A percentile compares a stretch with the other conserved stretches of the same genome.
Conservation (phyloP, 2,329 filamentous ascomycete genomes). For the Daldinia sp. region DNA sequence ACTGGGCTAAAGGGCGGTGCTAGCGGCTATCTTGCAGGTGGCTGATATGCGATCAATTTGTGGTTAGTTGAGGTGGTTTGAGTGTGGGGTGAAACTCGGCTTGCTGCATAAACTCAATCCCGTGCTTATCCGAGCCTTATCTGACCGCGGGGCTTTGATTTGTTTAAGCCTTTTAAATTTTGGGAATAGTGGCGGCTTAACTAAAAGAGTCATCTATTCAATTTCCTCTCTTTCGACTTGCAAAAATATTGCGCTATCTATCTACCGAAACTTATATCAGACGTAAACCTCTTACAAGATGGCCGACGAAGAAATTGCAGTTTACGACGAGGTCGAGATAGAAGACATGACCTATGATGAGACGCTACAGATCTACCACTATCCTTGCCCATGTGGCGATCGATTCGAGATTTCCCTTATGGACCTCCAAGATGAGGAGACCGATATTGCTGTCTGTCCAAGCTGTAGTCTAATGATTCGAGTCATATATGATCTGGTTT, state of each 20-base stretch:
- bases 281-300: constrained; percentile 61
- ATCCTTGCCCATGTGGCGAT: constrained; percentile 97
- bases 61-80: neutral
- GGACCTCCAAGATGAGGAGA: constrained; percentile 85
- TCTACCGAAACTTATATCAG: neutral
- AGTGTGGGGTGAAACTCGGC: constrained; percentile 25
- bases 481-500: constrained; percentile 89
- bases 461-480: constrained; percentile 97
- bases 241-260: neutral
- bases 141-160: constrained; percentile 36
- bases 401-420: constrained; percentile 90
- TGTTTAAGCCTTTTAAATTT: constrained; percentile 20
- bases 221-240: neutral
- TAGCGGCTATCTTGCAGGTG: constrained; percentile 12
- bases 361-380: constrained; percentile 88
- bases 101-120: constrained; percentile 31
- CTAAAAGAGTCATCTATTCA: constrained; percentile 4
- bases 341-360: constrained; percentile 96
- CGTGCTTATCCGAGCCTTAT: constrained; percentile 33
- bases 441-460: constrained; percentile 94
- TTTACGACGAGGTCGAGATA: constrained; percentile 99
- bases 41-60: neutral
- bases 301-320: constrained; percentile 72
- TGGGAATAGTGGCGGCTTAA: neutral
- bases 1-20: neutral